Evolutionary conservation across 2,329 filamentous ascomycete species (phyloP).

Genomic region (Aspergillus sp.): DNA sequence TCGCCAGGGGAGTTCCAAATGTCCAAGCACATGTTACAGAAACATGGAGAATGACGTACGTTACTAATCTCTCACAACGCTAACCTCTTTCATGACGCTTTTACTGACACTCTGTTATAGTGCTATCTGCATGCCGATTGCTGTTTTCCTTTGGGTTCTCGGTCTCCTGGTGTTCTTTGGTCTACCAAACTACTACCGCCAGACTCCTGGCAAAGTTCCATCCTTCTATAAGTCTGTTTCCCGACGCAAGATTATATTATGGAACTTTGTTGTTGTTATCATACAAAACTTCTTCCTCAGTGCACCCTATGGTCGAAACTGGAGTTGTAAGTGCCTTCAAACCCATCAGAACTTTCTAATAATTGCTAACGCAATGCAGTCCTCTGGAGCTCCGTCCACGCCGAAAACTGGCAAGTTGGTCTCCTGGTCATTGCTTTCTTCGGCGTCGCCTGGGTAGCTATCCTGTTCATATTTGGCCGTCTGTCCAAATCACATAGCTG

Average conservation of each 20-base stretch:
- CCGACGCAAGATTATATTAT: slow-evolving; percentile 64
- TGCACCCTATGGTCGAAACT: slow-evolving; percentile 66
- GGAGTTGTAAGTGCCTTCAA: slow-evolving; percentile 50
- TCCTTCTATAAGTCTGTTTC: slow-evolving; percentile 64
- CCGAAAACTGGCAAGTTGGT: slow-evolving; percentile 57
- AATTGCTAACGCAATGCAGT: slow-evolving; percentile 29
- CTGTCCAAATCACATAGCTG: slow-evolving; percentile 63
- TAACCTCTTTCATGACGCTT: background rate
- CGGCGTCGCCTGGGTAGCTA: slow-evolving; percentile 56
- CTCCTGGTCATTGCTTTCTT: slow-evolving; percentile 51
- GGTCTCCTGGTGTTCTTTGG: slow-evolving; percentile 58
- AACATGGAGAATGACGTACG: slow-evolving; percentile 47
- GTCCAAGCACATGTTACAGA: slow-evolving; percentile 39
- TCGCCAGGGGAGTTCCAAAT: slow-evolving; percentile 42
- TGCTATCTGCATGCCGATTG: slow-evolving; percentile 59
- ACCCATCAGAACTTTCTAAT: background rate
- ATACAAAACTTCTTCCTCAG: slow-evolving; percentile 68
- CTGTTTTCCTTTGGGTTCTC: slow-evolving; percentile 57
- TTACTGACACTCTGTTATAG: slow-evolving; percentile 28
- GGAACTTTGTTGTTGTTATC: slow-evolving; percentile 65
- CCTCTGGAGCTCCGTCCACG: slow-evolving; percentile 59
- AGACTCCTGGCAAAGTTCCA: slow-evolving; percentile 62
- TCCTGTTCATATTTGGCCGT: slow-evolving; percentile 49
- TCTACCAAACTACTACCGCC: slow-evolving; percentile 67
- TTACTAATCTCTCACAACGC: background rate